Evolutionary conservation across 768 basidiomycete genomes (phyloP), one percentile per base, ranked within the genome.

Genomic region (Lactarius hatsudake): DNA sequence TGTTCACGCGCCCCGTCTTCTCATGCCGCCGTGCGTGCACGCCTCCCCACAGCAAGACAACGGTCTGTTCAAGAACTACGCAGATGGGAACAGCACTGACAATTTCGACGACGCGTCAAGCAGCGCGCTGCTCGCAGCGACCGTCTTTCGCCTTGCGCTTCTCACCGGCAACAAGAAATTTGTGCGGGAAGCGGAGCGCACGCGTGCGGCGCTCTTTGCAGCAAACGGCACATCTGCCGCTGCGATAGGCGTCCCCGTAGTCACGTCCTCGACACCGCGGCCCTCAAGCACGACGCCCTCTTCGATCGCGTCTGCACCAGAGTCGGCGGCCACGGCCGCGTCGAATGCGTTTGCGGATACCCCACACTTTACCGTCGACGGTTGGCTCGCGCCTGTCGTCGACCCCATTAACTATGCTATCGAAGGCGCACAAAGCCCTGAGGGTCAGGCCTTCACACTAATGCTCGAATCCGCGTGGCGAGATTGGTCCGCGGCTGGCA

Each of bases 391-490:
- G 6, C 90, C 90, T 6, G 91, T 94, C 20, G 90, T 90, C 3
- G 80, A 96, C 72, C 93, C 94, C 0, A 74, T 88, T 62, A 74
- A 79, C 2, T 87, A 81, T 71, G 78, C 79, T 0, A 13, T 68
- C 1, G 65, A 83, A 66, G 88, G 89, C 0, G 65, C 75, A 0
- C 26, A 84, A 23, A 90, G 89, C 66, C 84, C 93, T 2, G 94
- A 96, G 75, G 87, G 82, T 0, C 82, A 95, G 77, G 90, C 89
- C 8, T 96, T 96, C 75, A 84, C 90, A 13, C 75, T 95, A 6
- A 81, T 87, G 72, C 81, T 94, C 77, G 81, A 93, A 65, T 83
- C 90, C 0, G 89, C 90, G 5, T 91, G 87, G 81, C 79, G 81
- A 54, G 93, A 93, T 70, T 94, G 92, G 91, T 81, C 83, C 1